Conservation (phyloP, 2,329 filamentous ascomycete genomes). For the Trichoderma atroviride region DNA sequence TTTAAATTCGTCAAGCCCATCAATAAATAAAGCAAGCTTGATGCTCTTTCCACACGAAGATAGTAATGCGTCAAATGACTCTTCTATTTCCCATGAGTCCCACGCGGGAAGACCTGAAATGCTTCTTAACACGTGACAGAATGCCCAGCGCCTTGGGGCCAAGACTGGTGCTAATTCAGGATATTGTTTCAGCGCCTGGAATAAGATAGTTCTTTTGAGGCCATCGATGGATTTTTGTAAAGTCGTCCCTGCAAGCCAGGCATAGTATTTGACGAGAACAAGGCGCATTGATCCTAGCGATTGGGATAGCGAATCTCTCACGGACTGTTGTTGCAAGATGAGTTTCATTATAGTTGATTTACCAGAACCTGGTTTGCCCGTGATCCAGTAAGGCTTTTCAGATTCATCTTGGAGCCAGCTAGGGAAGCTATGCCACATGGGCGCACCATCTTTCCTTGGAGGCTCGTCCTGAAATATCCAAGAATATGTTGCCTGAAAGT, state of each 20-base stretch:
- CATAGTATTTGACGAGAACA: background rate
- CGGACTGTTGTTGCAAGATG: background rate
- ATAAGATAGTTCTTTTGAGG: background rate
- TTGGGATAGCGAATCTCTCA: background rate
- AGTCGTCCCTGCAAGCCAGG: background rate
- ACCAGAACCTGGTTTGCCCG: background rate
- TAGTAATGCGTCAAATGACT: background rate
- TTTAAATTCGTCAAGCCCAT: background rate
- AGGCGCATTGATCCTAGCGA: background rate
- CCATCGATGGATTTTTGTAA: background rate
- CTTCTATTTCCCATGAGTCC: background rate
- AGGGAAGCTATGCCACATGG: background rate
- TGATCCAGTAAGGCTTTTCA: background rate
- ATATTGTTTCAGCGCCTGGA: background rate
- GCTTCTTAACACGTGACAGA: background rate
- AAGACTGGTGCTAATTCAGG: background rate
- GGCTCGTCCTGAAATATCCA: background rate
- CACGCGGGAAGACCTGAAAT: background rate
- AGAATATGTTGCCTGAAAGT: background rate
- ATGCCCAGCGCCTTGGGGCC: background rate
- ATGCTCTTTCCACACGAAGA: background rate
- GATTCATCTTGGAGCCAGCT: background rate
- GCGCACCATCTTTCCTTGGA: background rate
- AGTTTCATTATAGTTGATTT: constrained; percentile 2
- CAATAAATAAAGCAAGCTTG: background rate